Evolutionary conservation across 2,329 filamentous ascomycete genomes (phyloP).

Genomic region (Stagonosporopsis chrysanthemi): DNA sequence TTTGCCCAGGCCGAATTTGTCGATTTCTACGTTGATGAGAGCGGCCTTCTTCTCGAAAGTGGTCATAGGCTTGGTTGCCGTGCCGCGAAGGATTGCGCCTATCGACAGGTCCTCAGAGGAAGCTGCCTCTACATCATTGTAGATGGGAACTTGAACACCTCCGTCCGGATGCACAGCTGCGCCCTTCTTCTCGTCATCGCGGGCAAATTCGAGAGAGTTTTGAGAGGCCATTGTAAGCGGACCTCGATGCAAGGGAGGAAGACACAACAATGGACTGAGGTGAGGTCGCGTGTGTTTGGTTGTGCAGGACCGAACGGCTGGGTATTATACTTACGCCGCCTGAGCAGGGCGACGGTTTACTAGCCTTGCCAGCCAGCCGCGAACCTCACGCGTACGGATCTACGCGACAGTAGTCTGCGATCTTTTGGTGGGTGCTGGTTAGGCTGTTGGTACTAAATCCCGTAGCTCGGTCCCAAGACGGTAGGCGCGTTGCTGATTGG

Average conservation of each 20-base stretch:
- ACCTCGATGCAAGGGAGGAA: conserved; percentile 11
- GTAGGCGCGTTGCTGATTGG: conserved; percentile 15
- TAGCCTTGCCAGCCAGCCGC: conserved; percentile 9
- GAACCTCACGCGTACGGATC: conserved; percentile 17
- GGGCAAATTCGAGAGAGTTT: conserved; percentile 7
- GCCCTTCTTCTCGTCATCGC: conserved; percentile 18
- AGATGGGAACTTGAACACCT: conserved; percentile 33
- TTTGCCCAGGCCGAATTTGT: conserved; percentile 40
- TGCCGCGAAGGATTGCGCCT: conserved; percentile 37
- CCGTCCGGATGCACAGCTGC: conserved; percentile 1
- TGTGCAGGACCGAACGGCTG: conserved; percentile 16
- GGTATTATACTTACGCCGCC: conserved; percentile 15
- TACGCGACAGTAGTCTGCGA: conserved; percentile 21
- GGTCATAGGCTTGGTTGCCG: conserved; percentile 35
- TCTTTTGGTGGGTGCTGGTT: conserved; percentile 15
- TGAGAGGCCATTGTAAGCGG: conserved; percentile 14
- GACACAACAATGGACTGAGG: conserved; percentile 12
- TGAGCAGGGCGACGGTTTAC: conserved; percentile 9
- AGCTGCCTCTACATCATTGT: conserved; percentile 37
- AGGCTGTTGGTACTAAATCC: conserved; percentile 17
- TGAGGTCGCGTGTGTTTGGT: conserved; percentile 10
- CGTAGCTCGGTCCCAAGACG: conserved; percentile 15
- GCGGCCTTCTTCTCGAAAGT: conserved; percentile 44
- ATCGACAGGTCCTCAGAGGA: conserved; percentile 35
- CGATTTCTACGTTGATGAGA: conserved; percentile 40